Evolutionary conservation across 306 rosid species (phyloP).

Genomic region (Lagenaria siceraria): DNA sequence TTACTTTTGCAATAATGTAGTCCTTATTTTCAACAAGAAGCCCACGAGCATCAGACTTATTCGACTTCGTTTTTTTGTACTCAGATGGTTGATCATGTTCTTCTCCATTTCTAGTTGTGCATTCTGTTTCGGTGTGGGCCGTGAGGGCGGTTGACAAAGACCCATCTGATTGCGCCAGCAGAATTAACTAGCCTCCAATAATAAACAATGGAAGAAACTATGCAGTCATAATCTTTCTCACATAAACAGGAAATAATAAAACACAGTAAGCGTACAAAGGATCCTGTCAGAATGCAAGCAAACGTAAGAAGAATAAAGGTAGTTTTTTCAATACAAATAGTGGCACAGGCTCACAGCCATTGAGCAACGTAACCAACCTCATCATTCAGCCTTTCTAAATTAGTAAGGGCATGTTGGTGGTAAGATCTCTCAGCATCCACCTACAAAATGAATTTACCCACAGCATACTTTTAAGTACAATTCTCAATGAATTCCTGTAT

Average conservation of each 20-base stretch:
- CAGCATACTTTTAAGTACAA: not conserved
- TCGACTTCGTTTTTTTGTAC: constrained; percentile 26
- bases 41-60: constrained; percentile 23
- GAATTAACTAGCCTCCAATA: constrained; percentile 44
- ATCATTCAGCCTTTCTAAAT: constrained; percentile 56
- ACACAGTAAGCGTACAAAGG: not conserved
- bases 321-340: not conserved
- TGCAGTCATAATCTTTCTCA: constrained; percentile 11
- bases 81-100: constrained; percentile 19
- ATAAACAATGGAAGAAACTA: constrained; percentile 11
- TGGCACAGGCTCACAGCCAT: not conserved
- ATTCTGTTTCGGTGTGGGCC: not conserved
- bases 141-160: constrained; percentile 9
- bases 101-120: constrained; percentile 21
- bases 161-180: constrained; percentile 42
- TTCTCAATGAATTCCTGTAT: not conserved
- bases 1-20: constrained; percentile 61
- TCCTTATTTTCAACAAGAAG: constrained; percentile 24
- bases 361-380: constrained; percentile 38
- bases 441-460: constrained; percentile 26
- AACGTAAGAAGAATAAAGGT: not conserved
- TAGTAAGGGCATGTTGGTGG: constrained; percentile 60
- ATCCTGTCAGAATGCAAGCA: not conserved
- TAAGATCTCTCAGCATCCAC: constrained; percentile 74
- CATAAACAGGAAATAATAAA: not conserved